Base-by-base conservation (phyloP, 179 eudicot genomes). In the Sideroxylon spinosum region DNA sequence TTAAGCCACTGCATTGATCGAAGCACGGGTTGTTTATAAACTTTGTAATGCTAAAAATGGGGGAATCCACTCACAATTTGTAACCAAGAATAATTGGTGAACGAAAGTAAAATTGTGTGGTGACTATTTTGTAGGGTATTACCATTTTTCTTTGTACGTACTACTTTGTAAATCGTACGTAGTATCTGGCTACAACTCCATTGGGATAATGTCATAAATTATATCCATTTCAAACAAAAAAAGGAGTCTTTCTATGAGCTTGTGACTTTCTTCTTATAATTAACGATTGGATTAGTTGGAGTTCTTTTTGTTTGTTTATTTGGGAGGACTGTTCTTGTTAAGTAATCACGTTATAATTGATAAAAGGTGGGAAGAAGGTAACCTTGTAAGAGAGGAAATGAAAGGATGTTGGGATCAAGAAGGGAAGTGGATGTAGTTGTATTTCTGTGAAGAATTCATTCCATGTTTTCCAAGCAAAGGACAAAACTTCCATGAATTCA, bases 351-450 rank as follows among this genome's bases (percentile, higher is more conserved):
- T 63, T 7, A 67, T 23, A 76, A 68, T 66, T 7, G 56, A 65
- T 79, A 37, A 1, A 32, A 32, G 91, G 84, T 90, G 93, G 93
- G 89, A 87, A 57, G 91, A 90, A 65, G 91, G 90, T 46, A 84
- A 84, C 46, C 78, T 78, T 14, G 85, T 84, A 23, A 81, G 93
- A 75, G 71, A 77, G 78, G 89, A 90, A 77, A 88, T 90, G 91
- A 86, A 86, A 82, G 82, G 89, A 81, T 23, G 86, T 78, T 4
- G 91, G 88, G n/a, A 86, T 88, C 67, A 86, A 84, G 80, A 90
- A 90, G 77, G 91, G 87, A 0, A 68, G 82, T 8, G 93, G 93
- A 57, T 84, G 76, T 81, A 90, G 93, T 75, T 87, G 93, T 90
- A 86, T 90, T 68, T 68, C 88, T 12, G 86, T 87, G 23, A 84